These are phyloP conservation scores for Mycena galericulata DNA, from an alignment of 768 basidiomycete species.

Conservation along the genomic window DNA sequence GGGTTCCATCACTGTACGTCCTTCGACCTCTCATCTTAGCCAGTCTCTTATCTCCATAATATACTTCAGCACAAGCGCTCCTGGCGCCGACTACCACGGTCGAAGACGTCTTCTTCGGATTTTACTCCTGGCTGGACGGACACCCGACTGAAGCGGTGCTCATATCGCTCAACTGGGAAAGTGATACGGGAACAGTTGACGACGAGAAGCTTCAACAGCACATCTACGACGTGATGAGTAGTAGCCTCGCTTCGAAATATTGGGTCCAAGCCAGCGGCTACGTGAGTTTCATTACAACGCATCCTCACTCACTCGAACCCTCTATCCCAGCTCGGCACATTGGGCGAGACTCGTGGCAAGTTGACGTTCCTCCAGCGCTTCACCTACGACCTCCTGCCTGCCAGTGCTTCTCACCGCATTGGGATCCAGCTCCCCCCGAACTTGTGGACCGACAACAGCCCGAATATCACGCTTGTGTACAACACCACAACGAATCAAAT, in stretches of 20 bases:
- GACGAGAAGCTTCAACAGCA: conserved; percentile 55
- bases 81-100: conserved; percentile 59
- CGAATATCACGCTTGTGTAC: conserved; percentile 56
- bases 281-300: conserved; percentile 34
- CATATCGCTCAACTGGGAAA: conserved; percentile 62
- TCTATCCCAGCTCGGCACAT: conserved; percentile 55
- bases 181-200: conserved; percentile 55
- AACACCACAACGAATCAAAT: conserved; percentile 49
- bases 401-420: conserved; percentile 50
- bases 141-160: conserved; percentile 65
- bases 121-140: conserved; percentile 62
- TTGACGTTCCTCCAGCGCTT: conserved; percentile 63
- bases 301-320: neutral
- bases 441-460: conserved; percentile 63
- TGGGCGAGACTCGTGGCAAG: conserved; percentile 65
- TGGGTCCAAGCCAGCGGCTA: conserved; percentile 60
- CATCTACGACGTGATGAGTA: conserved; percentile 53
- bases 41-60: neutral
- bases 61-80: conserved; percentile 49
- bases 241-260: conserved; percentile 50
- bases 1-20: conserved; percentile 25
- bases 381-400: conserved; percentile 54
- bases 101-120: conserved; percentile 62
- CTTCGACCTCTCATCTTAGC: neutral
- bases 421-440: conserved; percentile 57